These are phyloP conservation scores for Xylariomycetidae sp. DNA, from an alignment of 2,329 filamentous ascomycete species.

Conservation along the genomic window DNA sequence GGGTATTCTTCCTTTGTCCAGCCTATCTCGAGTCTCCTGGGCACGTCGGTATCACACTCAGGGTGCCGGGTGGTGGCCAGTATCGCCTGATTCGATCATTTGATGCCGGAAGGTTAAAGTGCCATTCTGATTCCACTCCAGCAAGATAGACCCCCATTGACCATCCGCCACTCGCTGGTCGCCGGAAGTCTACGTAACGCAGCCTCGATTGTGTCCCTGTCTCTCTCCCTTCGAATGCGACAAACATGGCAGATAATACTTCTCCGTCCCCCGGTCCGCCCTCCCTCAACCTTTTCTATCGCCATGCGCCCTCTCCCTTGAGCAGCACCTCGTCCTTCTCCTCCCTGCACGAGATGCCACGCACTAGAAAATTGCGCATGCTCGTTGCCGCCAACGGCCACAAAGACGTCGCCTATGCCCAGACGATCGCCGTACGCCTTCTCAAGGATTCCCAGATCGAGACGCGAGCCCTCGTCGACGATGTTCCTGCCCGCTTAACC, in stretches of 20 bases:
- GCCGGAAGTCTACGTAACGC: no score
- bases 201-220: no score
- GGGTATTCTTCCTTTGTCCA: no score
- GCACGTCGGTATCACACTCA: no score
- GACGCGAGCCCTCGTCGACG: slow-evolving; percentile 59
- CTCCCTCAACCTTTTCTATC: slow-evolving; percentile 1
- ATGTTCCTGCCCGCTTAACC: slow-evolving; percentile 57
- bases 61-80: no score
- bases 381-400: slow-evolving; percentile 63
- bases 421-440: slow-evolving; percentile 61
- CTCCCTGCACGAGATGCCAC: slow-evolving; percentile 34
- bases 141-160: no score
- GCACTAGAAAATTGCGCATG: slow-evolving; percentile 49
- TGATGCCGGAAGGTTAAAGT: no score
- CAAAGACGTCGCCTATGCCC: slow-evolving; percentile 60
- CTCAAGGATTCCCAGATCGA: slow-evolving; percentile 61
- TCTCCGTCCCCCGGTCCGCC: slow-evolving; percentile 2
- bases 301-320: slow-evolving; percentile 8
- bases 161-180: no score
- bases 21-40: no score
- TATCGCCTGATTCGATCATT: no score
- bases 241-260: slow-evolving; percentile 10
- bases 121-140: no score
- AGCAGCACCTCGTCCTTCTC: slow-evolving; percentile 23
- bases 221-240: no score